Conservation (phyloP, 139 green algal genomes). For the Diplosphaera chodatii region DNA sequence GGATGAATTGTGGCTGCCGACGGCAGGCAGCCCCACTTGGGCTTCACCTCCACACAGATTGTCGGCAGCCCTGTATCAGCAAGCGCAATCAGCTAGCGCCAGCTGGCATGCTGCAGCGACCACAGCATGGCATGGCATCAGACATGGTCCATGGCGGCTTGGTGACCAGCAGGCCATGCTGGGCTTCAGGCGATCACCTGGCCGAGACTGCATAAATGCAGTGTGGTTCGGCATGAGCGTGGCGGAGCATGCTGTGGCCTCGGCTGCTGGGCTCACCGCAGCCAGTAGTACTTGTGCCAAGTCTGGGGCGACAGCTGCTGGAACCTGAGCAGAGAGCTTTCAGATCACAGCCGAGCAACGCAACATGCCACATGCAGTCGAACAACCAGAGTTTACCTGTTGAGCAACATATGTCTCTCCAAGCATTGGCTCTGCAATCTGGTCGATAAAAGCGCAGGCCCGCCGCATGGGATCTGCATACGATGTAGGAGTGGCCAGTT, state of each 20-base stretch:
- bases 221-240: conserved; percentile 26
- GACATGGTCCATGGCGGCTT: too few relatives aligned
- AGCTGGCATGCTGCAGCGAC: too few relatives aligned
- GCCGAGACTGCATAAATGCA: neutral
- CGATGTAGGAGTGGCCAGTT: too few relatives aligned
- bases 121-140: too few relatives aligned
- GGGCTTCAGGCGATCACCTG: too few relatives aligned
- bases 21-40: conserved; percentile 56
- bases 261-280: too few relatives aligned
- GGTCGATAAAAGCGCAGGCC: neutral
- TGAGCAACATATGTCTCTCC: neutral
- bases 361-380: too few relatives aligned
- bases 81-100: too few relatives aligned
- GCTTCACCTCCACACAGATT: conserved; percentile 66
- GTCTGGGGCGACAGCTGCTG: neutral
- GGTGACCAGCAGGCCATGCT: too few relatives aligned
- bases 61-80: neutral
- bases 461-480: neutral
- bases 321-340: too few relatives aligned
- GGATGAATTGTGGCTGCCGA: conserved; percentile 8
- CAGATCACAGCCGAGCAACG: too few relatives aligned
- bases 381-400: too few relatives aligned
- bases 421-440: neutral
- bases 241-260: neutral
- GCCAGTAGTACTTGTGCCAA: neutral